phyloP scores from a whole-genome alignment of 176 grass and related monocot species.

The Cenchrus fungigraminus region DNA sequence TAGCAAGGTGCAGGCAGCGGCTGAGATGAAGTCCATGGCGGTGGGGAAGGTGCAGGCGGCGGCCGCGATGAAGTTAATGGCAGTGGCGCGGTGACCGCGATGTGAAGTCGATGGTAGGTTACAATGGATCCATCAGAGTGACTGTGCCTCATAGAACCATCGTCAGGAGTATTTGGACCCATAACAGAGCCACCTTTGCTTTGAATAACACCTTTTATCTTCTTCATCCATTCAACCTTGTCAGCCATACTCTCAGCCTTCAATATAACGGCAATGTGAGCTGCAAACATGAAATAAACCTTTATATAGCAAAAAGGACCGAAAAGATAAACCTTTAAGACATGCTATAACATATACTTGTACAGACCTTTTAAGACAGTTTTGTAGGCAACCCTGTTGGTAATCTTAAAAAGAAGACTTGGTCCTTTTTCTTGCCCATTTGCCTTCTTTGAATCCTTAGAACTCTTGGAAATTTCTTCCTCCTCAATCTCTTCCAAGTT shows the following conservation, averaged over 20 bases:
- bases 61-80: no score
- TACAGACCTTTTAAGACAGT: constrained; percentile 88
- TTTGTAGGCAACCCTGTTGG: constrained; percentile 95
- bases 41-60: no score
- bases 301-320: constrained; percentile 15
- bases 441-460: constrained; percentile 85
- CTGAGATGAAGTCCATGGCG: no score
- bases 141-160: constrained; percentile 83
- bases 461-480: constrained; percentile 82
- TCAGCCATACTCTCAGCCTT: constrained; percentile 94
- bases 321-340: constrained; percentile 3
- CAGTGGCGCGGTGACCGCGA: no score
- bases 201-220: constrained; percentile 77
- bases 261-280: constrained; percentile 82
- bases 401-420: constrained; percentile 96
- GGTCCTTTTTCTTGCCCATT: constrained; percentile 85
- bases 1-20: no score
- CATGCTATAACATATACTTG: not conserved
- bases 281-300: constrained; percentile 62
- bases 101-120: constrained; percentile 4
- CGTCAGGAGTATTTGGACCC: constrained; percentile 68
- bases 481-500: constrained; percentile 96
- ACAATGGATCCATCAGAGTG: constrained; percentile 97
- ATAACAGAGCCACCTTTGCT: constrained; percentile 71
- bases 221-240: constrained; percentile 90